Evolutionary conservation across 2,329 filamentous ascomycete species (phyloP).

Genomic region (Ophiostoma montium): DNA sequence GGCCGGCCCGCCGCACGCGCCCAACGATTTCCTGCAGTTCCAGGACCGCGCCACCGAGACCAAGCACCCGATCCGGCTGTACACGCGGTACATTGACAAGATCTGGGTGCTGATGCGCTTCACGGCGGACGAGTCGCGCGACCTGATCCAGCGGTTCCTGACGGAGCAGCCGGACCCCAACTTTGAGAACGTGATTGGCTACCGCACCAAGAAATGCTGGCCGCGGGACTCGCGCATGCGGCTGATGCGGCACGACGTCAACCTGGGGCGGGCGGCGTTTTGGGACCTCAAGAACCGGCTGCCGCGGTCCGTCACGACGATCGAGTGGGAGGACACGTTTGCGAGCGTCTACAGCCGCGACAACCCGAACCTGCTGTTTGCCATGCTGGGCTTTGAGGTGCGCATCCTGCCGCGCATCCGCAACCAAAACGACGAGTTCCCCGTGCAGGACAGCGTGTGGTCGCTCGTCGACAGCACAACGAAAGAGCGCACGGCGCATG

Average conservation of each 20-base stretch:
- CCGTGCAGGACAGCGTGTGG: constrained; percentile 97
- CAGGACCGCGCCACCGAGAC: constrained; percentile 84
- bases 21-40: constrained; percentile 97
- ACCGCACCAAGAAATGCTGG: constrained; percentile 99
- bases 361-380: constrained; percentile 92
- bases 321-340: constrained; percentile 98
- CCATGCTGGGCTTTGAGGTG: constrained; percentile 97
- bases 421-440: constrained; percentile 92
- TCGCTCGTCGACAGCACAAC: constrained; percentile 90
- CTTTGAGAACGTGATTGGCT: constrained; percentile 98
- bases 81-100: constrained; percentile 93
- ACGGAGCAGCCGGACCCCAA: constrained; percentile 98
- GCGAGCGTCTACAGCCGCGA: constrained; percentile 95
- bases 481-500: constrained; percentile 93
- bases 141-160: constrained; percentile 92
- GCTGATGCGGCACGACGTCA: constrained; percentile 96
- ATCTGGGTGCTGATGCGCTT: constrained; percentile 98
- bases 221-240: constrained; percentile 95
- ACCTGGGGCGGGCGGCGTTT: constrained; percentile 91
- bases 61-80: constrained; percentile 90
- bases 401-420: constrained; percentile 89
- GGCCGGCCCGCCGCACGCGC: constrained; percentile 80
- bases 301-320: constrained; percentile 86
- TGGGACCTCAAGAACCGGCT: constrained; percentile 98
- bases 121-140: constrained; percentile 81